These are phyloP conservation scores for Xerocomus potaroensis DNA, from an alignment of 768 basidiomycete genomes.

Conservation along the genomic window DNA sequence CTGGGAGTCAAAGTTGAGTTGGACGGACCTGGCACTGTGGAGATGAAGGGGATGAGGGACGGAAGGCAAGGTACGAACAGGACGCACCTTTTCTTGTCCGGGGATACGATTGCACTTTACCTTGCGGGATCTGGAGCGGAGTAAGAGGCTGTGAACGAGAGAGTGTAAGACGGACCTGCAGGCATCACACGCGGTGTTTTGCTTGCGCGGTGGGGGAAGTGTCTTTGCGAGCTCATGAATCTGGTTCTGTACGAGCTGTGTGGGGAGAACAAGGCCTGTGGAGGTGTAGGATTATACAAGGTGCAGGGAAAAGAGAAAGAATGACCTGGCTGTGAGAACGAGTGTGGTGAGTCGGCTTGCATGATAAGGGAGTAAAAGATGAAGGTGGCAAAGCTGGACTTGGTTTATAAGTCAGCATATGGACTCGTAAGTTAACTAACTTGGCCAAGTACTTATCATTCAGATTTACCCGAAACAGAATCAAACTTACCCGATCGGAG, in stretches of 20 bases:
- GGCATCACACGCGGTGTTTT: slow-evolving; percentile 91
- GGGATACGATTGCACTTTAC: slow-evolving; percentile 84
- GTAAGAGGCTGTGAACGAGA: slow-evolving; percentile 2
- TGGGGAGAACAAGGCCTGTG: slow-evolving; percentile 62
- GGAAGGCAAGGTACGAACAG: slow-evolving; percentile 7
- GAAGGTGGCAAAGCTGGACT: too few relatives aligned
- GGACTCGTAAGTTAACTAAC: too few relatives aligned
- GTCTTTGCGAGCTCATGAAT: slow-evolving; percentile 79
- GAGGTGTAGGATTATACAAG: too few relatives aligned
- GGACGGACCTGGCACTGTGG: slow-evolving; percentile 61
- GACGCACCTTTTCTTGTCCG: slow-evolving; percentile 73
- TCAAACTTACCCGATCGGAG: slow-evolving; percentile 19
- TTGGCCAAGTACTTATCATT: slow-evolving; percentile 26
- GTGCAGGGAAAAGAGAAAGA: too few relatives aligned
- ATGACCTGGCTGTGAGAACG: slow-evolving; percentile 33
- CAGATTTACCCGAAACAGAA: slow-evolving; percentile 6
- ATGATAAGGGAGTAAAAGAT: slow-evolving; percentile 29
- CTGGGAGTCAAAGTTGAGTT: slow-evolving; percentile 13
- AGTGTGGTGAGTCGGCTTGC: slow-evolving; percentile 30
- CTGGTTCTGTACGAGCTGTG: slow-evolving; percentile 70
- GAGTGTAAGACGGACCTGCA: slow-evolving; percentile 55
- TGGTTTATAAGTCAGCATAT: too few relatives aligned
- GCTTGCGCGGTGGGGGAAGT: slow-evolving; percentile 81
- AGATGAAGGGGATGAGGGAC: slow-evolving; percentile 15
- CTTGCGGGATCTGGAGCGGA: slow-evolving; percentile 62